phyloP scores from a whole-genome alignment of 2,329 filamentous ascomycete genomes.

The Talaromyces rugulosus region DNA sequence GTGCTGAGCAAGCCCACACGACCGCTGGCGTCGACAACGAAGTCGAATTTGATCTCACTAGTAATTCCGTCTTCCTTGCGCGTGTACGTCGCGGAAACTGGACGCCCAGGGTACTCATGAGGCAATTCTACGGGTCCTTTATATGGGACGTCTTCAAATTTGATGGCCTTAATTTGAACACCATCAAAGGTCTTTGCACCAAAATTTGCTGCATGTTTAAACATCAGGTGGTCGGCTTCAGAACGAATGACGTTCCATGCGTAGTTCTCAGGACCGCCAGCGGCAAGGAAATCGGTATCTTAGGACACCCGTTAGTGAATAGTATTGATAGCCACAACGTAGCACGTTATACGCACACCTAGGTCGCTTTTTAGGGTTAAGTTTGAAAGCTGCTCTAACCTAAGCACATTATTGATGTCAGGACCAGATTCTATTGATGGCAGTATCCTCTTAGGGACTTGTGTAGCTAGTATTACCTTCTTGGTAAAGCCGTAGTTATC shows the following conservation, averaged over 20 bases:
- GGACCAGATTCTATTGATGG: not conserved
- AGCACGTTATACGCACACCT: not conserved
- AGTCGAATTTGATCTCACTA: conserved; percentile 44
- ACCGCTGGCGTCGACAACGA: conserved; percentile 48
- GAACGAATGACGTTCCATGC: conserved; percentile 47
- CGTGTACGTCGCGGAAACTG: not conserved
- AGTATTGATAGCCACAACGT: not conserved
- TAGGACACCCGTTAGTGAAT: not conserved
- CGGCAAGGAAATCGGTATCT: conserved; percentile 44
- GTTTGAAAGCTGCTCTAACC: not conserved
- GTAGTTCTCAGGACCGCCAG: conserved; percentile 26
- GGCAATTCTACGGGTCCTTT: not conserved
- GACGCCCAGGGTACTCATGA: not conserved
- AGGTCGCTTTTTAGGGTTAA: not conserved
- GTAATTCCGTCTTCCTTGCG: conserved; percentile 24
- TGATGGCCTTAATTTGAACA: conserved; percentile 26
- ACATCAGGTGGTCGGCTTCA: conserved; percentile 44
- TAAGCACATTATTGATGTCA: not conserved
- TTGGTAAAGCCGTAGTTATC: not conserved
- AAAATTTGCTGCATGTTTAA: conserved; percentile 37
- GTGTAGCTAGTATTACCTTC: not conserved
- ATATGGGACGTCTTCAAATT: not conserved
- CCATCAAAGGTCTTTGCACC: conserved; percentile 42
- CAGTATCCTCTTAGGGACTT: not conserved
- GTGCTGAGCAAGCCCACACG: conserved; percentile 44